These are phyloP conservation scores for Chrysanthemum makinoi DNA, from an alignment of 129 eudicot genomes.

Conservation along the genomic window DNA sequence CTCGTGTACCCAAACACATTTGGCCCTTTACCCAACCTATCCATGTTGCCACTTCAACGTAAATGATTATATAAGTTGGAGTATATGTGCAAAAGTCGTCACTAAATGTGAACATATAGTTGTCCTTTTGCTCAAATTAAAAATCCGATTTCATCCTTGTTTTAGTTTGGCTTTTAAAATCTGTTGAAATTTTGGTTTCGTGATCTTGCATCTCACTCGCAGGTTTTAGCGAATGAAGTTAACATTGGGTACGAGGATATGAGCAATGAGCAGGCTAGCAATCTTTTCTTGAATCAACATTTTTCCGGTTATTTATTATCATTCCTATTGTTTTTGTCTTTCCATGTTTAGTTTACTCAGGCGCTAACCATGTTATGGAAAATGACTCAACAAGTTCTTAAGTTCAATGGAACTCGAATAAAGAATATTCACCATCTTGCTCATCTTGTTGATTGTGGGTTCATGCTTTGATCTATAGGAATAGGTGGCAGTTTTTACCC, in stretches of 20 bases:
- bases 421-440: conserved; percentile 92
- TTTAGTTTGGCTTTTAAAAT: background rate
- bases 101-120: conserved; percentile 6
- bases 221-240: conserved; percentile 95
- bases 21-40: background rate
- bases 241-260: conserved; percentile 94
- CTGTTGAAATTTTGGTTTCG: conserved; percentile 10
- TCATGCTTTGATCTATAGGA: conserved; percentile 16
- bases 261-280: conserved; percentile 90
- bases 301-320: background rate
- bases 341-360: conserved; percentile 3
- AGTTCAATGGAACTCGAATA: conserved; percentile 74
- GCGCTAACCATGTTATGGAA: conserved; percentile 10
- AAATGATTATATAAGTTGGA: background rate
- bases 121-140: background rate
- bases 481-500: background rate
- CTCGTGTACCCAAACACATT: background rate
- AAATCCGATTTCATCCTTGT: conserved; percentile 3
- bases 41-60: too few relatives aligned
- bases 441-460: conserved; percentile 90
- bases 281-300: conserved; percentile 7
- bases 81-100: background rate
- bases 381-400: conserved; percentile 59
- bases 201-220: conserved; percentile 15
- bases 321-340: background rate